Evolutionary conservation across 495 filamentous ascomycete genomes (phyloP).

Genomic region (Talaromyces wortmannii): DNA sequence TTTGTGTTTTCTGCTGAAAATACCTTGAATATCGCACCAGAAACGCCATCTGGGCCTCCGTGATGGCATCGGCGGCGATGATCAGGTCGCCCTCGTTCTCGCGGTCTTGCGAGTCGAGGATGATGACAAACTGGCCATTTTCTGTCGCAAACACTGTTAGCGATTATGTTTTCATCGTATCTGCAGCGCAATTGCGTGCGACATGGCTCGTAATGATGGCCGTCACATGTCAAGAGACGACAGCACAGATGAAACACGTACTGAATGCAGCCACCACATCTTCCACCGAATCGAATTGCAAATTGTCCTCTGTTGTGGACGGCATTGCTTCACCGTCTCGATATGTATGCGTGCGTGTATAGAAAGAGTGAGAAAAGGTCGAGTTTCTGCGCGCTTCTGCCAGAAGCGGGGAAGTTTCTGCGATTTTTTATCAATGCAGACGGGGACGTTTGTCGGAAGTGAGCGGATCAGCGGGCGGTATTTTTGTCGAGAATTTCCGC

Average conservation of each 20-base stretch:
- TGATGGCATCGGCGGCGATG: conserved; percentile 82
- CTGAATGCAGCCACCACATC: conserved; percentile 80
- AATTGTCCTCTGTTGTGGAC: conserved; percentile 22
- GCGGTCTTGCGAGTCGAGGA: conserved; percentile 81
- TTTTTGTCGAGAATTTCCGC: no score
- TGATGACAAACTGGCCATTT: conserved; percentile 89
- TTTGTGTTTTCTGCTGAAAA: not conserved
- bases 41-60: conserved; percentile 87
- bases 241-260: conserved; percentile 35
- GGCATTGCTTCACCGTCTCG: conserved; percentile 17
- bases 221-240: not conserved
- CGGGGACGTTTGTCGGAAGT: no score
- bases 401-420: no score
- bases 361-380: not conserved
- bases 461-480: no score
- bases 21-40: conserved; percentile 77
- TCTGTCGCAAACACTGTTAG: conserved; percentile 38
- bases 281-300: conserved; percentile 74
- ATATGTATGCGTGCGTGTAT: conserved; percentile 3
- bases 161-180: not conserved
- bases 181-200: no score
- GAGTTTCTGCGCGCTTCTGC: no score
- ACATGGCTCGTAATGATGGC: no score
- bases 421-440: no score
- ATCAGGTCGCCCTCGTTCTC: conserved; percentile 99